Evolutionary conservation across 257 asterid genomes (phyloP).

Genomic region (Solanum pinnatisectum): DNA sequence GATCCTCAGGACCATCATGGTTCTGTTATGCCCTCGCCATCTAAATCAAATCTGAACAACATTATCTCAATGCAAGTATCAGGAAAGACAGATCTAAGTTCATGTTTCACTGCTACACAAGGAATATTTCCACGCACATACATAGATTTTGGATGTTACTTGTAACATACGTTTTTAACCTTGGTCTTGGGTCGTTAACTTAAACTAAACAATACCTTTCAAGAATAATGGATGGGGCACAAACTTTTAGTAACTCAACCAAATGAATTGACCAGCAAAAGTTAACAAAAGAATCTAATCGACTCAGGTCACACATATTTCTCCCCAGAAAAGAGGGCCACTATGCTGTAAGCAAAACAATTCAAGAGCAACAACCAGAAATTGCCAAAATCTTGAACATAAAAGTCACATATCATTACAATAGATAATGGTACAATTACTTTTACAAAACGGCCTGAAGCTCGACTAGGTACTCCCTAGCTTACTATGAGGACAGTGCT

Average conservation of each 20-base stretch:
- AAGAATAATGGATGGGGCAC: not conserved
- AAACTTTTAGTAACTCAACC: not conserved
- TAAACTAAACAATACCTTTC: not conserved
- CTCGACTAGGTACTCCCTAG: not conserved
- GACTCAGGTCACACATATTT: not conserved
- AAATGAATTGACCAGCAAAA: not conserved
- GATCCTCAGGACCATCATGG: not conserved
- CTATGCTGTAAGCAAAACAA: not conserved
- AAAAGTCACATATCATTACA: not conserved
- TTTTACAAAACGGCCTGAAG: not conserved
- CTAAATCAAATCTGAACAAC: not conserved
- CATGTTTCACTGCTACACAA: not conserved
- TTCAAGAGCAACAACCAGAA: not conserved
- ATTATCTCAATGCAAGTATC: not conserved
- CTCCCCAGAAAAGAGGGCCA: not conserved
- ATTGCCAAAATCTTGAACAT: not conserved
- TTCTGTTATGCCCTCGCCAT: not conserved
- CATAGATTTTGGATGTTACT: not conserved
- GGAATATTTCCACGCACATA: not conserved
- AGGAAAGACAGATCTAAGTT: not conserved
- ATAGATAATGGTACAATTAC: not conserved
- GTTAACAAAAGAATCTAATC: not conserved
- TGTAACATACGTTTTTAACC: not conserved
- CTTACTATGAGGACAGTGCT: not conserved
- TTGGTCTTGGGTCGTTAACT: not conserved